phyloP scores from a whole-genome alignment of 306 rosid genomes.

The Prunus fruticosa region DNA sequence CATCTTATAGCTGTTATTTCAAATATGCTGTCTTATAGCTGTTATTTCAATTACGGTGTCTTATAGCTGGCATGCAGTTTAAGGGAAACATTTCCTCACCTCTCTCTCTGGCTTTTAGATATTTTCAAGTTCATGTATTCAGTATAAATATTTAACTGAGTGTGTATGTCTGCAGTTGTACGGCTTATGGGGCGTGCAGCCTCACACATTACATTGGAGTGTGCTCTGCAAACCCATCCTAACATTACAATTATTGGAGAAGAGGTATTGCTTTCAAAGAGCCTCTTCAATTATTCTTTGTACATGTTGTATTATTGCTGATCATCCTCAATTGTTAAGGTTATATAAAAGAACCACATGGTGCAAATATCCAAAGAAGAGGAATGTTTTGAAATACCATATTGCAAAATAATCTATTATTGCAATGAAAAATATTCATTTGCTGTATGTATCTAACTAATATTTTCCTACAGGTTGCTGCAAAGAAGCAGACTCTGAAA shows the following conservation, averaged over 20 bases:
- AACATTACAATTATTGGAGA: conserved; percentile 94
- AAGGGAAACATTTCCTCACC: not conserved
- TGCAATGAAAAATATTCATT: not conserved
- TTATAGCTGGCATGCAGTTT: not conserved
- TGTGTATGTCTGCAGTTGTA: conserved; percentile 67
- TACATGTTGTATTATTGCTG: too few relatives aligned
- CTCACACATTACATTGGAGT: conserved; percentile 95
- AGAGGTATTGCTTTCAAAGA: conserved; percentile 51
- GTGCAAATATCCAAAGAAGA: too few relatives aligned
- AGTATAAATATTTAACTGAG: not conserved
- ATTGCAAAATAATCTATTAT: not conserved
- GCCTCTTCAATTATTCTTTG: too few relatives aligned
- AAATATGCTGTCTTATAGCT: not conserved
- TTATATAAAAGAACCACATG: not conserved
- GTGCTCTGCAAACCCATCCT: conserved; percentile 99
- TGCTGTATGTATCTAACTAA: conserved; percentile 11
- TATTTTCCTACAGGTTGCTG: conserved; percentile 77
- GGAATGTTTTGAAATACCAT: not conserved
- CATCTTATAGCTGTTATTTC: not conserved
- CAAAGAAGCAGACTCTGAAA: conserved; percentile 87
- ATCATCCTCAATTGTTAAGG: too few relatives aligned
- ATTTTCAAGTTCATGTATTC: not conserved
- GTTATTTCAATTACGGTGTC: not conserved
- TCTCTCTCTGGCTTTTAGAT: not conserved
- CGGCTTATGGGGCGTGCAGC: conserved; percentile 99